These are phyloP conservation scores for Claviceps sorghi DNA, from an alignment of 2,329 filamentous ascomycete genomes.

Conservation along the genomic window DNA sequence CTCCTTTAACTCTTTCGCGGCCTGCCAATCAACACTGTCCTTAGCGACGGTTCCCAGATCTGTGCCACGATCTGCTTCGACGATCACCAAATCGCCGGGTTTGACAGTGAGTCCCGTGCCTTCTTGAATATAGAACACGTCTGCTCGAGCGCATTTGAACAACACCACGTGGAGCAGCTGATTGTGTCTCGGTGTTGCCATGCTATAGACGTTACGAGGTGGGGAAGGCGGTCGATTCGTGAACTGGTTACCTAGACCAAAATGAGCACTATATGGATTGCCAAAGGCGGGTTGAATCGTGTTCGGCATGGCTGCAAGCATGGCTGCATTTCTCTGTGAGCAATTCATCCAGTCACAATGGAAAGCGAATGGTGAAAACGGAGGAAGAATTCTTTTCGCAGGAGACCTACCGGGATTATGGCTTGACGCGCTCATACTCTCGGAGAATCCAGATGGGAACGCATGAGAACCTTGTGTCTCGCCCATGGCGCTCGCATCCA, in stretches of 20 bases:
- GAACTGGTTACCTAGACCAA: conserved; percentile 23
- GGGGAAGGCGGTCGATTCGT: conserved; percentile 37
- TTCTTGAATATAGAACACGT: conserved; percentile 95
- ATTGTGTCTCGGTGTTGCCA: conserved; percentile 46
- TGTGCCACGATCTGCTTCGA: conserved; percentile 90
- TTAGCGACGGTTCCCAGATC: conserved; percentile 87
- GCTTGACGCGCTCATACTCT: conserved; percentile 22
- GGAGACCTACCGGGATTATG: conserved; percentile 25
- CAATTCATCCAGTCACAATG: background rate
- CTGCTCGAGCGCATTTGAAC: conserved; percentile 91
- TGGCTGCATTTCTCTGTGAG: conserved; percentile 6
- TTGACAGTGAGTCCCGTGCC: conserved; percentile 85
- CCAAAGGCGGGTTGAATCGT: conserved; percentile 16
- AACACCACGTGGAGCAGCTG: conserved; percentile 76
- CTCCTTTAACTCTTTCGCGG: conserved; percentile 78
- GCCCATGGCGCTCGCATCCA: conserved; percentile 28
- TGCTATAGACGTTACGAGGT: conserved; percentile 45
- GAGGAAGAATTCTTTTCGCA: background rate
- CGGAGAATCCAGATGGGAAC: conserved; percentile 25
- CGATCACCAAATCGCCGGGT: conserved; percentile 86
- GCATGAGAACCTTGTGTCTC: conserved; percentile 31
- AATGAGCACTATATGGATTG: conserved; percentile 32
- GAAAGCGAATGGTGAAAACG: background rate
- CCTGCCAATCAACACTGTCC: conserved; percentile 75
- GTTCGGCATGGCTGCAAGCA: conserved; percentile 14